Base-by-base conservation (phyloP, 2,329 filamentous ascomycete species). In the Cordyceps cateniannulata region DNA sequence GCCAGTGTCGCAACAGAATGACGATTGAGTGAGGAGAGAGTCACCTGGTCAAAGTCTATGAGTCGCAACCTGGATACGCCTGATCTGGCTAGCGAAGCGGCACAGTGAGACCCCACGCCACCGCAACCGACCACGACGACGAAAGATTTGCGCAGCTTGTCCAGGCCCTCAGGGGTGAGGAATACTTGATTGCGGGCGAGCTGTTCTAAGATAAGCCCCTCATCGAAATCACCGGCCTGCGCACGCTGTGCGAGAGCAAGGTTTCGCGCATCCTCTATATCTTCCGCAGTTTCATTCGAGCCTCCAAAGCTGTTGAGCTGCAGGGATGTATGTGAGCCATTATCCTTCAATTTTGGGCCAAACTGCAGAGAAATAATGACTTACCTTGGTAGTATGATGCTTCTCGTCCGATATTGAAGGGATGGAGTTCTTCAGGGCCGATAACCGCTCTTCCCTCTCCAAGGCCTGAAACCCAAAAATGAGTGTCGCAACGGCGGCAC, bases 41-140 rank as follows among this genome's bases (percentile, higher is more conserved):
- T 96, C 38, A 99, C 93, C 80, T 99, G 95, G 72, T 99, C 95
- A 72, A 99, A 99, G 74, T 99, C 95, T 66, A 99, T 86, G 42
- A 99, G 83, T 1, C 95, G 87, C 59, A 99, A 81, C 67, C 86
- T 88, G n/a, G 89, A 87, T 48, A 96, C 91, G 35, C 95, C 95
- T 0, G 93, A 96, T 32, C 95, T 87, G 5, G 91, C 89, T 32
- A 99, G 85, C 3, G 95, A 88, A 1, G 93, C 88, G 5, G 88
- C 85, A 64, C 91, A 93, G 77, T 99, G 96, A 7, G 92, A 97
- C 50, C 95, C 95, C 5, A 99, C 95, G 47, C 95, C 95, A 64
- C 95, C 95, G 66, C 92, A 93, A 4, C 95, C 95, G 12, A 99
- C 92, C 1, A 99, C 84, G 44, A 98, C 82, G 51, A 99, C 84